Conservation (phyloP, 345 rosid species). For the Isatis tinctoria region DNA sequence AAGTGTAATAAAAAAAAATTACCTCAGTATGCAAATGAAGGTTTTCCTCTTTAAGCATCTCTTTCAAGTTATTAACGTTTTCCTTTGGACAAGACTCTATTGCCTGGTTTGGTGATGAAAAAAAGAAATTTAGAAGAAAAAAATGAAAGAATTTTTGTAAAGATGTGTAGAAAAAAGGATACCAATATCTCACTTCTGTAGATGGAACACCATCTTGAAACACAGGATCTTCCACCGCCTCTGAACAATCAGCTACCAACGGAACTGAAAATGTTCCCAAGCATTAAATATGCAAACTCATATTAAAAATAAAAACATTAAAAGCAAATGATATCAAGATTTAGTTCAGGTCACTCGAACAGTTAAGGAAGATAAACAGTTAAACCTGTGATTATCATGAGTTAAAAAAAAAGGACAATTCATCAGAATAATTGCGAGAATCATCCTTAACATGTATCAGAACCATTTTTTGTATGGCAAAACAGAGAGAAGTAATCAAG, state of each 20-base stretch:
- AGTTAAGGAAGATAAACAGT: not conserved
- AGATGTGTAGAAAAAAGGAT: not conserved
- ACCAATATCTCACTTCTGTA: constrained; percentile 38
- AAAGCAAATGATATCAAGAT: not conserved
- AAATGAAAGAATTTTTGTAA: not conserved
- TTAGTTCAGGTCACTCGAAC: not conserved
- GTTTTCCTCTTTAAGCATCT: constrained; percentile 64
- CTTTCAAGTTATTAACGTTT: constrained; percentile 43
- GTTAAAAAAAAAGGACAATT: not conserved
- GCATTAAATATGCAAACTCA: not conserved
- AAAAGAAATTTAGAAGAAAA: not conserved
- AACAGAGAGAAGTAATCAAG: not conserved
- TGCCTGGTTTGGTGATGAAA: constrained; percentile 41
- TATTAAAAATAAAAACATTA: not conserved
- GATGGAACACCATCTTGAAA: constrained; percentile 50
- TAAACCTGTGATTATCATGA: constrained; percentile 2
- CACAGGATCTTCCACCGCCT: constrained; percentile 54
- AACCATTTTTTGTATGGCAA: not conserved
- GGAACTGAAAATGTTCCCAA: constrained; percentile 40
- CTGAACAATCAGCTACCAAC: constrained; percentile 43
- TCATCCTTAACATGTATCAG: not conserved
- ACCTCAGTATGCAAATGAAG: constrained; percentile 77
- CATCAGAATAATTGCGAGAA: not conserved
- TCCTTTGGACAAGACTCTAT: constrained; percentile 73
- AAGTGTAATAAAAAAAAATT: not conserved